Evolutionary conservation across 495 filamentous ascomycete species (phyloP).

Genomic region (Aspergillus nidulans): DNA sequence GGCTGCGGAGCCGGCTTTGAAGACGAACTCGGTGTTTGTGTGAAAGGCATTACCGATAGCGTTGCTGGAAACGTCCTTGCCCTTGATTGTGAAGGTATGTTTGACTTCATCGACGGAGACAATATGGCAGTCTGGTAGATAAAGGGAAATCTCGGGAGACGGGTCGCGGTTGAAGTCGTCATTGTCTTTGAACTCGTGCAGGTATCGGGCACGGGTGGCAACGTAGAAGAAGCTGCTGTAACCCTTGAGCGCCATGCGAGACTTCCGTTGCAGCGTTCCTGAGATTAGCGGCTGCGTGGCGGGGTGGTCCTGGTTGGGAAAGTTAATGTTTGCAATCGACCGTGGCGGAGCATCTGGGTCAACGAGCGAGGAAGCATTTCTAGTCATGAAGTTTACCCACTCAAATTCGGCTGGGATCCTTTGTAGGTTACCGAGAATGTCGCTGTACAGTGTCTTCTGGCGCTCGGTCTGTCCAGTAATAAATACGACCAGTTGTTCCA

Average conservation of each 20-base stretch:
- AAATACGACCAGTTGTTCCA: slow-evolving; percentile 74
- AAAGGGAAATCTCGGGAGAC: slow-evolving; percentile 78
- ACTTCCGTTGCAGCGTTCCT: slow-evolving; percentile 82
- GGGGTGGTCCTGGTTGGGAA: slow-evolving; percentile 82
- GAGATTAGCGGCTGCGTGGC: slow-evolving; percentile 80
- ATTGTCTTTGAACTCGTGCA: slow-evolving; percentile 94
- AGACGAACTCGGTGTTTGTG: slow-evolving; percentile 58
- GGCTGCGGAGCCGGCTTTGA: slow-evolving; percentile 67
- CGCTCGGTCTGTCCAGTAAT: slow-evolving; percentile 77
- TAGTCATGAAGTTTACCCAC: slow-evolving; percentile 75
- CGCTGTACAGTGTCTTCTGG: slow-evolving; percentile 70
- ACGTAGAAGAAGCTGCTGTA: slow-evolving; percentile 84
- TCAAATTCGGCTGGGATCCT: slow-evolving; percentile 86
- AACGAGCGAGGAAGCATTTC: slow-evolving; percentile 68
- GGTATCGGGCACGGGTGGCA: slow-evolving; percentile 75
- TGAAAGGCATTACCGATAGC: slow-evolving; percentile 56
- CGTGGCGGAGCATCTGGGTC: slow-evolving; percentile 71
- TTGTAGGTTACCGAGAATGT: slow-evolving; percentile 75
- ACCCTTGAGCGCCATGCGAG: slow-evolving; percentile 69
- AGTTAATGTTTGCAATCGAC: slow-evolving; percentile 63
- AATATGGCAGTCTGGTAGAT: slow-evolving; percentile 83
- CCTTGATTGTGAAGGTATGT: slow-evolving; percentile 92
- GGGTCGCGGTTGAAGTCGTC: slow-evolving; percentile 82
- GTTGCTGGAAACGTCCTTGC: slow-evolving; percentile 73
- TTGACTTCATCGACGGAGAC: slow-evolving; percentile 72